Base-by-base conservation (phyloP, 305 asterid species). In the Petunia hybrid region DNA sequence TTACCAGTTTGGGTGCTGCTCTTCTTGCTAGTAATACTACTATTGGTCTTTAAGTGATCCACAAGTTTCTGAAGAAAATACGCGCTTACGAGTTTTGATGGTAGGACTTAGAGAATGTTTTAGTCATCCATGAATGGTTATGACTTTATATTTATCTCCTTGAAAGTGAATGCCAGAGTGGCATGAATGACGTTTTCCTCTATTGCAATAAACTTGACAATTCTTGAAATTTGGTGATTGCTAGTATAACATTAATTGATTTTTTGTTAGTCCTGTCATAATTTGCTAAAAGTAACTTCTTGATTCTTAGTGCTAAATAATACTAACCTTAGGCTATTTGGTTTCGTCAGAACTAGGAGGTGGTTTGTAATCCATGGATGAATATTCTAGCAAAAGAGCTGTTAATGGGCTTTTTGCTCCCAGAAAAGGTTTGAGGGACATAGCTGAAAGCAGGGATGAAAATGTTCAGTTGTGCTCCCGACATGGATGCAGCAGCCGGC, bases 401-500 rank as follows among this genome's bases (percentile, higher is more conserved):
- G 81, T 55, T 16, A 83, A 87, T 46, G 86, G 92, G 73, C 76
- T 78, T 70, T 66, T 80, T 69, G 70, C 84, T 38, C 88, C 89
- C 14, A 89, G 87, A 87, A 94, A 85, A 86, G 87, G 83, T 84
- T 79, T 80, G 2, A 91, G 87, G 80, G 86, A 86, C 80, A 70
- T 80, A 45, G 48, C 86, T 42, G 51, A 80, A 1, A 87, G 70
- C 46, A 83, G 83, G 78, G 91, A 83, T 79, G 88, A 82, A 79
- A 85, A 86, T 82, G 83, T 89, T 84, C 91, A 91, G 43, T 90
- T 89, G 67, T 94, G 98, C 87, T 91, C 90, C 61, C 90, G 97
- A 69, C 89, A 88, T 86, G 97, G 98, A 83, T 95, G 99, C 88
- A 89, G 88, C 6, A 97, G 98, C 46, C 89, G 92, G 86, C 85